Base-by-base conservation (phyloP, 192 early-diverging fungal species). In the Helicostylum pulchrum region DNA sequence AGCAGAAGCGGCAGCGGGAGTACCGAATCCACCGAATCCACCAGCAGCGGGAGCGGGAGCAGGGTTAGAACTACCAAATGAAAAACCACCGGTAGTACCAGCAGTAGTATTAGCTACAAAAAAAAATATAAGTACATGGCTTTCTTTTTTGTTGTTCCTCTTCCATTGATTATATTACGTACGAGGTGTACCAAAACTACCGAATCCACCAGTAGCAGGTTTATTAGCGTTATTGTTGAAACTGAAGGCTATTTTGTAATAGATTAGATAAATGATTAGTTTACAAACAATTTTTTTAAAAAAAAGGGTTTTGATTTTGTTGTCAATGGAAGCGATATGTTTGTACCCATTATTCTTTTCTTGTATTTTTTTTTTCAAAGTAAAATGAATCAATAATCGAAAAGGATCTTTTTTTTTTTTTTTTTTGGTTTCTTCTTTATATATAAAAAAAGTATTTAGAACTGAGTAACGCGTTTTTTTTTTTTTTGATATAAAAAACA, bases 41-140 rank as follows among this genome's bases (percentile, higher is more conserved):
- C 48, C 21, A 59, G 57, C 15, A 45, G 57, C 36, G 19, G 57
- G 42, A 58, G 78, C 58, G 23, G 77, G 56, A 7, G 70, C 53
- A 20, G 76, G n/a, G 17, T 65, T 54, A 23, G 78, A 55, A 32
- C 50, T 49, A 32, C 62, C 59, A 47, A 79, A 67, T 8, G 68
- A 59, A 53, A 68, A 65, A 19, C 64, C 42, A 30, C 69, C 64
- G 23, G 66, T 31, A 11, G 72, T 53, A 6, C 67, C 46, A 31
- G 71, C 46, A n/a, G 71, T 30, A 32, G 77, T 30, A 5, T 70
- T 59, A 49, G 69, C 61, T 54, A 68, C 73, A 53, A 64, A 65
- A n/a, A 53, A 46, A 15, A 69, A 62, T 10, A 26, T 34, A 3
- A 51, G 9, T 52, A 59, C 51, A 14, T 26, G 62, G 26, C n/a